Percentiles rank a stretch among this genome's conserved stretches.
Conservation (phyloP, 2,329 filamentous ascomycete genomes). For the Paracamarosporium sp. region DNA sequence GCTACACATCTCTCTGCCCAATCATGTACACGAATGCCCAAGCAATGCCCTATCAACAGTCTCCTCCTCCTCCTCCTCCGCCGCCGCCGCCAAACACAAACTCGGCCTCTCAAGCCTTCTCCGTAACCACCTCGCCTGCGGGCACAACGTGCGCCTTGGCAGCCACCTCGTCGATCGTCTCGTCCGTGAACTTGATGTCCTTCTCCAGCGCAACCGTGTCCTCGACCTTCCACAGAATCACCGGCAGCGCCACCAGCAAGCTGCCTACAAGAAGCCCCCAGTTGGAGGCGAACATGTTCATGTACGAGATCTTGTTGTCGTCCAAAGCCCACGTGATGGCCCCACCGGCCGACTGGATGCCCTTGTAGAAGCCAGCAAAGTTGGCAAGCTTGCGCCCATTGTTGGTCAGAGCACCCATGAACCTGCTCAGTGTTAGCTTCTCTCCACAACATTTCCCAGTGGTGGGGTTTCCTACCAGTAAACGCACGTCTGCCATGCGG, state of each 20-base stretch:
- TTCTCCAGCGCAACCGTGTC: conserved; percentile 83
- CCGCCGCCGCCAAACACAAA: conserved; percentile 17
- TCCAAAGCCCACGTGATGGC: conserved; percentile 79
- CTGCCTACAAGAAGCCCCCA: conserved; percentile 80
- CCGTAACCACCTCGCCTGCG: conserved; percentile 20
- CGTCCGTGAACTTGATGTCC: conserved; percentile 84
- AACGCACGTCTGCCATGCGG: conserved; percentile 85
- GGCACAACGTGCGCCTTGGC: conserved; percentile 31
- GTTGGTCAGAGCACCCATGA: conserved; percentile 93
- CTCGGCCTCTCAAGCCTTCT: conserved; percentile 34
- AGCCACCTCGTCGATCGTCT: conserved; percentile 75
- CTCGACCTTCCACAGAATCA: conserved; percentile 80
- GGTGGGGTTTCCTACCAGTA: conserved; percentile 74
- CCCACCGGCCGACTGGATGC: conserved; percentile 85
- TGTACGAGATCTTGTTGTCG: conserved; percentile 63
- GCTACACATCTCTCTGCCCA: conserved; percentile 27
- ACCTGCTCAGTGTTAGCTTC: conserved; percentile 58
- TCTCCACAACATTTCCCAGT: neutral
- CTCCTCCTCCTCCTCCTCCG: no score
- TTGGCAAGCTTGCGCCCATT: conserved; percentile 91
- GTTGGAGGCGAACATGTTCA: conserved; percentile 74
- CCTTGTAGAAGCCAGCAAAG: conserved; percentile 89
- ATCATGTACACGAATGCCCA: conserved; percentile 26
- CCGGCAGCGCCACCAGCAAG: conserved; percentile 76
- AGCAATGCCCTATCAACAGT: conserved; percentile 8